Percentiles rank a stretch among this genome's conserved stretches.
Conservation (phyloP, 371 early-diverging fungal genomes). For the Mortierella sp. region DNA sequence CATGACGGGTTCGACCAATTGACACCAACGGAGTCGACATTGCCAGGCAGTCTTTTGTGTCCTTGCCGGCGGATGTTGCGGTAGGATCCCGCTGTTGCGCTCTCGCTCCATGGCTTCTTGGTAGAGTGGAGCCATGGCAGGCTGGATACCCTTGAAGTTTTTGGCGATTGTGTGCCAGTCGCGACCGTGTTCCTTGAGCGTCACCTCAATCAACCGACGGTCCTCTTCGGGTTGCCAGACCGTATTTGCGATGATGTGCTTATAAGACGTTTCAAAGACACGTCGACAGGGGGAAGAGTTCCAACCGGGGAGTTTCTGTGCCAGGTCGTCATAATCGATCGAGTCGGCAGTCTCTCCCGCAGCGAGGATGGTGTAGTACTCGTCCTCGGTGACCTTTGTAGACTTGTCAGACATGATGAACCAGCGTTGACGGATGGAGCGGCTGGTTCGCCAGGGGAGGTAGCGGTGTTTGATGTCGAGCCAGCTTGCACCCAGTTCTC, state of each 20-base stretch:
- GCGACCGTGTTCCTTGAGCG: constrained; percentile 13
- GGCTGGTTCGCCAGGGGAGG: constrained; percentile 33
- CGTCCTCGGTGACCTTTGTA: constrained; percentile 25
- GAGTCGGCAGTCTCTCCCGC: constrained; percentile 13
- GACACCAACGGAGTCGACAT: constrained; percentile 44
- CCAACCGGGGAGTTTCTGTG: constrained; percentile 37
- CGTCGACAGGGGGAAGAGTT: constrained; percentile 37
- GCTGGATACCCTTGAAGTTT: constrained; percentile 33
- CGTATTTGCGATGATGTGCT: constrained; percentile 26
- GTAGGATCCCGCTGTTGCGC: background rate
- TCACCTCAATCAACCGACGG: constrained; percentile 21
- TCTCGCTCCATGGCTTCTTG: constrained; percentile 7
- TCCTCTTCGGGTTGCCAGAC: constrained; percentile 44
- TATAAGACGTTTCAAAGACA: constrained; percentile 42
- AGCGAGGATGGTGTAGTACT: constrained; percentile 38
- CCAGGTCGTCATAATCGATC: constrained; percentile 28
- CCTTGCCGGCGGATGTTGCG: constrained; percentile 7
- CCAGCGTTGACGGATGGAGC: constrained; percentile 42
- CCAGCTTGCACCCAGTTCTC: constrained; percentile 28
- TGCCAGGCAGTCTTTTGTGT: constrained; percentile 47
- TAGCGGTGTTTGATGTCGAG: constrained; percentile 25
- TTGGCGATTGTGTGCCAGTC: constrained; percentile 43
- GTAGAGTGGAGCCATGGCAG: constrained; percentile 31
- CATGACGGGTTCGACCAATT: constrained; percentile 42
- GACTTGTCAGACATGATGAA: constrained; percentile 38